phyloP scores from a whole-genome alignment of 129 eudicot genomes.

The Saposhnikovia divaricata region DNA sequence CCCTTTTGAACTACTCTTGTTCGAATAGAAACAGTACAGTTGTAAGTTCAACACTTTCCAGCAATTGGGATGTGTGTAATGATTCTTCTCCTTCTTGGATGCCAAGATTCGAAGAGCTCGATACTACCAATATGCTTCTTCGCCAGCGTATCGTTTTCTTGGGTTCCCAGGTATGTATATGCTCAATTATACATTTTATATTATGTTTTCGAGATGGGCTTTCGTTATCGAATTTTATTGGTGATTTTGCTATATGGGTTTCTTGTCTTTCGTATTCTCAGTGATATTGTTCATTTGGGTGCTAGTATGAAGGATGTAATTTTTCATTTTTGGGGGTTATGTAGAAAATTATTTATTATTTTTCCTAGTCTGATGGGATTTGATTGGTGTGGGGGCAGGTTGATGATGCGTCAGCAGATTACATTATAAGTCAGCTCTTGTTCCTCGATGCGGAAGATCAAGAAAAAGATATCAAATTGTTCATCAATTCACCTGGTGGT shows the following conservation, averaged over 20 bases:
- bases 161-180: slow-evolving; percentile 55
- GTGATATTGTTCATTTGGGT: slow-evolving; percentile 2
- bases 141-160: slow-evolving; percentile 86
- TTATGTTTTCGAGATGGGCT: background rate
- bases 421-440: slow-evolving; percentile 79
- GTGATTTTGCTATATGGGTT: background rate
- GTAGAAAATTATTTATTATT: background rate
- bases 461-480: slow-evolving; percentile 68
- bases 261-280: background rate
- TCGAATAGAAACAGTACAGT: slow-evolving; percentile 1
- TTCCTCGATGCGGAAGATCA: slow-evolving; percentile 81
- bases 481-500: slow-evolving; percentile 96
- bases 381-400: slow-evolving; percentile 40
- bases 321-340: background rate
- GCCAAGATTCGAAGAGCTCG: slow-evolving; percentile 88
- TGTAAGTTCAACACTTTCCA: slow-evolving; percentile 24
- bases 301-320: background rate
- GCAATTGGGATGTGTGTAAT: slow-evolving; percentile 62
- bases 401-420: slow-evolving; percentile 82
- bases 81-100: slow-evolving; percentile 54
- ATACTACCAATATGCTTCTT: slow-evolving; percentile 96
- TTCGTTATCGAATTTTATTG: background rate
- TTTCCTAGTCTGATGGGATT: background rate
- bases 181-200: background rate
- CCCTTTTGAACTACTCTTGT: slow-evolving; percentile 30